Percentiles rank a stretch among this genome's conserved stretches.
Conservation (phyloP, 768 basidiomycete species). For the Termitomyces sp. region DNA sequence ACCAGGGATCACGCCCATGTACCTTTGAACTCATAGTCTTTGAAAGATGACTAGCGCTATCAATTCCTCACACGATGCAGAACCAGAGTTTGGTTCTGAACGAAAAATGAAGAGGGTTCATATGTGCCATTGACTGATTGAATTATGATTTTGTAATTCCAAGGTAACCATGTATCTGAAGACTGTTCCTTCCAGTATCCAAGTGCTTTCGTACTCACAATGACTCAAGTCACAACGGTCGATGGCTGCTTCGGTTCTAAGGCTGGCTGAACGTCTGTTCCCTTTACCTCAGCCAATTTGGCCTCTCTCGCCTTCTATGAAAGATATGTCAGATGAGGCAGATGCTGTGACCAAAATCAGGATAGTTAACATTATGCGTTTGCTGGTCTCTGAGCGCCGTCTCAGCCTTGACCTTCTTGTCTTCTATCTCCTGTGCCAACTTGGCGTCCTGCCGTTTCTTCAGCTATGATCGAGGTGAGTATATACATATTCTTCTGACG, state of each 20-base stretch:
- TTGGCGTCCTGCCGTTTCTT: slow-evolving; percentile 8
- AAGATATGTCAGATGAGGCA: neutral
- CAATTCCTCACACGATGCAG: neutral
- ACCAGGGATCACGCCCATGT: neutral
- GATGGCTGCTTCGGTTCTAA: neutral
- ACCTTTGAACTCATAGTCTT: neutral
- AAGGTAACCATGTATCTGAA: neutral
- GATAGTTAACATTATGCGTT: neutral
- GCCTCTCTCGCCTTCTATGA: neutral
- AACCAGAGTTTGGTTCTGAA: neutral
- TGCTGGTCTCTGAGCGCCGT: neutral
- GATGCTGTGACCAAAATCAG: neutral
- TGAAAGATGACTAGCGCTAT: neutral
- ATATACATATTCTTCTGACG: neutral
- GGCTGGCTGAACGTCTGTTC: neutral
- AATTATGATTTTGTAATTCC: neutral
- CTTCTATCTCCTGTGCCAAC: neutral
- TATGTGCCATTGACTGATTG: neutral
- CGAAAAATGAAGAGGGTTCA: neutral
- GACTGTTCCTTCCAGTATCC: neutral
- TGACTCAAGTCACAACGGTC: neutral
- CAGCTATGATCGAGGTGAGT: neutral
- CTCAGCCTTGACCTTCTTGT: neutral
- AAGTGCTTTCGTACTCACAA: neutral
- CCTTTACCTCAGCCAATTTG: neutral